Evolutionary conservation across 1,284 basidiomycete species (phyloP), one percentile per base, ranked within the genome.

Genomic region (Ustilago sp.): DNA sequence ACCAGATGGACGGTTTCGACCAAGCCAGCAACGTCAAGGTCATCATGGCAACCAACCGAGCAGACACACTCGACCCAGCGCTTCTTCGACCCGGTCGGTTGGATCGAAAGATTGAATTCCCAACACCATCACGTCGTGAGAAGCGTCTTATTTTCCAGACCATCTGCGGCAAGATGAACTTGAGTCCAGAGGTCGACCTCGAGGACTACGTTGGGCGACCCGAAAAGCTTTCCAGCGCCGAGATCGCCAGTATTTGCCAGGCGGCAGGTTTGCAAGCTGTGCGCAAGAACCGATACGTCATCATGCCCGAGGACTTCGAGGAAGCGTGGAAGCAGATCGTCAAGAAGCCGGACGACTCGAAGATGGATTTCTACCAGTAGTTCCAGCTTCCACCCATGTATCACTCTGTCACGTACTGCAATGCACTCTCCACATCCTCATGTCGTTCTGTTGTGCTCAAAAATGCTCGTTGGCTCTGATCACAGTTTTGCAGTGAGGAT

Each of bases 1-100:
- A 98, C 86, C 97, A 99, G 86, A 99, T 99, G 97, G 97, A 99
- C 84, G 97, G 97, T 77, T 99, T 99, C 88, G 97, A 99, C 87
- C 97, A 99, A 87, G 94, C 93, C 7, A 96, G 94, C 86, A 99
- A 96, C 83, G 97, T 99, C 86, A 99, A 99, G 91, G 82, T 83
- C 51, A 86, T 86, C 78, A 86, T 86, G 84, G 84, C 84, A 15
- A 86, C 84, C 55, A 86, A 86, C 72, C 82, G 84, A 47, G 84
- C 84, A 28, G 84, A 86, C 77, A 86, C 84, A 23, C 76, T 86
- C 45, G 84, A 99, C 87, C 97, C 97, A 63, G 97, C 97, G 17
- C 88, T 99, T 60, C 91, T 99, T 34, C 94, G 97, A 85, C 97
- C 97, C 51, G 97, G 97, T 86, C 94, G 97, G 86, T 89, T 99